These are phyloP conservation scores for Zoysia japonica DNA, from an alignment of 176 grass and related monocot species.

Conservation along the genomic window DNA sequence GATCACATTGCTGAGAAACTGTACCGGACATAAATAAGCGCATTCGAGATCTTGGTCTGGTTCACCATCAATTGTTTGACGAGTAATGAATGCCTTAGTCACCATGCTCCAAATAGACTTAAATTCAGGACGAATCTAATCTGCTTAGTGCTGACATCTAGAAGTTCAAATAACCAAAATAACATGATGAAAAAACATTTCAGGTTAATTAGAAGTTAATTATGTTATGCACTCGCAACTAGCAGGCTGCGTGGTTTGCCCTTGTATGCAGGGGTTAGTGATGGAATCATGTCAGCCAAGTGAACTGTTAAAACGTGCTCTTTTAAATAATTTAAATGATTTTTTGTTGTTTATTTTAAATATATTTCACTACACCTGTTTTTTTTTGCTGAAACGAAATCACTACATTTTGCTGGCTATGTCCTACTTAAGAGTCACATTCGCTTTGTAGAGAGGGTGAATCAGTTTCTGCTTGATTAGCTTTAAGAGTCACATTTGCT, in stretches of 20 bases:
- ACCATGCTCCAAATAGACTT: background rate
- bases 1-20: background rate
- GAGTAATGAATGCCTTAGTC: background rate
- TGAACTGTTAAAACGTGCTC: background rate
- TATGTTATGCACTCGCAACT: slow-evolving; percentile 10
- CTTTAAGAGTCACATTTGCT: background rate
- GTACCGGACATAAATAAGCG: background rate
- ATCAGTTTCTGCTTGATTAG: background rate
- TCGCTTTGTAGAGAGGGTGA: background rate
- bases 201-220: background rate
- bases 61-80: background rate
- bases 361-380: background rate
- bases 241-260: background rate
- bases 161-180: background rate
- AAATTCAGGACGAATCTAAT: slow-evolving; percentile 4
- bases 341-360: background rate
- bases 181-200: background rate
- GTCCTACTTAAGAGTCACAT: background rate
- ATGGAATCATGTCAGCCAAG: slow-evolving; percentile 21
- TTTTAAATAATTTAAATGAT: background rate
- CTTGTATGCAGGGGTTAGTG: background rate
- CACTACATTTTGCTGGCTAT: background rate
- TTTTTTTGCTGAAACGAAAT: background rate
- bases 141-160: background rate
- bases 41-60: background rate